Percentiles rank a stretch among this genome's conserved stretches.
phyloP scores from a whole-genome alignment of 23 red algal genomes.

The Chondrus crispus region DNA sequence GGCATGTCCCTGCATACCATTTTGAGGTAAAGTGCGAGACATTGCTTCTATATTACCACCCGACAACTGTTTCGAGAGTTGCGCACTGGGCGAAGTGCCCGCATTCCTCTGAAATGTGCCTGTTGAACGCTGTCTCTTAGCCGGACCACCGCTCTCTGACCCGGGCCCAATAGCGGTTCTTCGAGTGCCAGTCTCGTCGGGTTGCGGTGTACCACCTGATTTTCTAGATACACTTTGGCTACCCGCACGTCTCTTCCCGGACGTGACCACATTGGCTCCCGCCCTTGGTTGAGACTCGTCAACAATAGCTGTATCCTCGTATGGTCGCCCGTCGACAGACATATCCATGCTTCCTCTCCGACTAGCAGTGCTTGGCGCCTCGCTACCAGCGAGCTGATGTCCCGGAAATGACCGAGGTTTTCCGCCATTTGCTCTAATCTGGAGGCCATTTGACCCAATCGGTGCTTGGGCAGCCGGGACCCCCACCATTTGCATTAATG shows the following conservation, averaged over 20 bases:
- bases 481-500: neutral
- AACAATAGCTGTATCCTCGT: slow-evolving; percentile 16
- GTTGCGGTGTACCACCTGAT: neutral
- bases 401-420: neutral
- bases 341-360: slow-evolving; percentile 36
- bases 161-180: neutral
- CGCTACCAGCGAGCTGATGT: neutral
- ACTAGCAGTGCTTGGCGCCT: slow-evolving; percentile 38
- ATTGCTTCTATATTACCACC: neutral
- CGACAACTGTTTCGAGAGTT: neutral
- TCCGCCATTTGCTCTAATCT: neutral
- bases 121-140: neutral
- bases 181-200: neutral
- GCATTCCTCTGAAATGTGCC: no score
- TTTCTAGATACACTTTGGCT: slow-evolving; percentile 8
- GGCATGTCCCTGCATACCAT: neutral
- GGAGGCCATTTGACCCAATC: neutral
- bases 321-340: neutral
- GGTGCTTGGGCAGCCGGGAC: neutral
- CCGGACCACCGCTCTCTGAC: neutral
- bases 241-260: neutral
- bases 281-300: slow-evolving; percentile 35
- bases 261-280: neutral
- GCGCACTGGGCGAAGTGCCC: no score
- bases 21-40: neutral